Evolutionary conservation across 495 filamentous ascomycete species (phyloP).

Genomic region (Astrothelium macrocarpum): DNA sequence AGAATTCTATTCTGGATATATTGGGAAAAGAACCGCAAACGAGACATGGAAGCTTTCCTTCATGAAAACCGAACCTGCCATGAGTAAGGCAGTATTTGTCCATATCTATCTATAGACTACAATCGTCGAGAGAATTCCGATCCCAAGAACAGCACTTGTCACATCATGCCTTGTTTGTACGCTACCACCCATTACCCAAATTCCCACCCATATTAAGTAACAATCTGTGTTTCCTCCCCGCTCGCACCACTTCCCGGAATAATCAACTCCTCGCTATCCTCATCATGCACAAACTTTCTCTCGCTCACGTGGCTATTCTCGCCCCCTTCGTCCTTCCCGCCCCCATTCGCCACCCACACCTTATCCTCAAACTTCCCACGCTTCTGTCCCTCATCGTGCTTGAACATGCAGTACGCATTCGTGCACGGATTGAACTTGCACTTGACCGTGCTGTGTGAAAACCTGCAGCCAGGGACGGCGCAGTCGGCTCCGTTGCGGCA

Average conservation of each 20-base stretch:
- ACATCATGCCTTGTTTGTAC: no score
- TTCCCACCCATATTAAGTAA: slow-evolving; percentile 15
- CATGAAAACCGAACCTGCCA: no score
- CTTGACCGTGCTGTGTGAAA: slow-evolving; percentile 68
- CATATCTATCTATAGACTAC: no score
- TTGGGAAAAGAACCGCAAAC: no score
- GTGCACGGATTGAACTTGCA: slow-evolving; percentile 91
- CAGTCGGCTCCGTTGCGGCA: slow-evolving; percentile 94
- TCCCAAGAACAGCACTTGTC: no score
- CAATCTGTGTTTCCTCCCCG: slow-evolving; percentile 21
- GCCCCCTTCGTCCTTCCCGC: slow-evolving; percentile 32
- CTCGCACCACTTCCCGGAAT: slow-evolving; percentile 47
- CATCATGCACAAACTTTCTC: slow-evolving; percentile 78
- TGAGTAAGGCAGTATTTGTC: no score
- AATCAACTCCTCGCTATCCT: slow-evolving; percentile 57
- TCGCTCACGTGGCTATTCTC: slow-evolving; percentile 63
- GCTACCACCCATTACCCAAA: background rate
- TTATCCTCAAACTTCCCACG: slow-evolving; percentile 70
- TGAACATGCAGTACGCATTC: slow-evolving; percentile 74
- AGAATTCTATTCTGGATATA: no score
- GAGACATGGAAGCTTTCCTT: no score
- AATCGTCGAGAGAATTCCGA: no score
- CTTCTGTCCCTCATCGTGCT: slow-evolving; percentile 84
- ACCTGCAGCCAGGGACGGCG: slow-evolving; percentile 73
- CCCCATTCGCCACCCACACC: slow-evolving; percentile 71